These are phyloP conservation scores for Aphanoascus verrucosus DNA, from an alignment of 2,329 filamentous ascomycete species.

Conservation along the genomic window DNA sequence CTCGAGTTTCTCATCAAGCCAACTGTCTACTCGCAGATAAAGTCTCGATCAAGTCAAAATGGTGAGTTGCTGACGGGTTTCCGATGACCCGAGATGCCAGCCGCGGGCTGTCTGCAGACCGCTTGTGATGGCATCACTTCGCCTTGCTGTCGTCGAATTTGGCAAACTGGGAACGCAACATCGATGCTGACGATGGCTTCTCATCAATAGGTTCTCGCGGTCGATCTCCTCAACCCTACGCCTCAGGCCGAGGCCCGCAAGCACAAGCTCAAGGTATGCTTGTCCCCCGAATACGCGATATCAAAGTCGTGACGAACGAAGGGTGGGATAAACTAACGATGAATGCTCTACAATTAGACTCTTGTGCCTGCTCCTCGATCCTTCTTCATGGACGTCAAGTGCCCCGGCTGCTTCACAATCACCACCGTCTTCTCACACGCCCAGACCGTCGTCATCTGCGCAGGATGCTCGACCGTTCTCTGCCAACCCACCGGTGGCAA, in stretches of 20 bases:
- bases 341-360: constrained; percentile 45
- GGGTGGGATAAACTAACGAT: constrained; percentile 2
- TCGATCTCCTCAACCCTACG: constrained; percentile 99
- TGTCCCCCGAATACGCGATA: constrained; percentile 19
- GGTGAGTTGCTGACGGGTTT: constrained; percentile 23
- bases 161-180: neutral
- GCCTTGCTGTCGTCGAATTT: neutral
- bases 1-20: constrained; percentile 28
- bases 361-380: constrained; percentile 94
- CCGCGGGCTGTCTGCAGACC: neutral
- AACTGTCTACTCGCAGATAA: constrained; percentile 31
- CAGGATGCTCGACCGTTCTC: constrained; percentile 97
- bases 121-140: neutral
- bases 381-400: constrained; percentile 99
- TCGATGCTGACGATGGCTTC: constrained; percentile 8
- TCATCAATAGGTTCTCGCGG: constrained; percentile 80
- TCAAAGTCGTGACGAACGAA: neutral
- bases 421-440: constrained; percentile 99
- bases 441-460: constrained; percentile 99
- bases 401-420: constrained; percentile 99
- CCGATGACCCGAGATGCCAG: neutral
- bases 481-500: constrained; percentile 99
- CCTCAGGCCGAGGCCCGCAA: constrained; percentile 97
- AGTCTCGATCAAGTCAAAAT: constrained; percentile 35
- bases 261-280: constrained; percentile 98